Conservation (phyloP, 2,329 filamentous ascomycete species). For the Juglanconis juglandina region DNA sequence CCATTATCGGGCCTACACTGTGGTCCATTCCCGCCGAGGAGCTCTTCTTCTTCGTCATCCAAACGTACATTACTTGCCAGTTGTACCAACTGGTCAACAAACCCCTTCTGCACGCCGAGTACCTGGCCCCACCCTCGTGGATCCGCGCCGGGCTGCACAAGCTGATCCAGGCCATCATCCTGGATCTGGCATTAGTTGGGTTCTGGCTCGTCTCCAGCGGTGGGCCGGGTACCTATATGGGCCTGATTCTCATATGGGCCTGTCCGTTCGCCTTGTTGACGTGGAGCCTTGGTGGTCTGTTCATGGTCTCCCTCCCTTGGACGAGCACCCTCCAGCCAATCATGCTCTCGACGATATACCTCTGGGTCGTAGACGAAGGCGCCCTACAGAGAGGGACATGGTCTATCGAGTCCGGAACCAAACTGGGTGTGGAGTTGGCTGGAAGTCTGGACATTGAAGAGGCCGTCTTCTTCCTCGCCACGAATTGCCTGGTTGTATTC, state of each 20-base stretch:
- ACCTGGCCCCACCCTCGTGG: slow-evolving; percentile 25
- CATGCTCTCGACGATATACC: slow-evolving; percentile 60
- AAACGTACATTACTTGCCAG: slow-evolving; percentile 69
- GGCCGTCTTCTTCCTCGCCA: slow-evolving; percentile 68
- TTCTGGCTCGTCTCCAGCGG: slow-evolving; percentile 41
- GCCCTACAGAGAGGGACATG: slow-evolving; percentile 67
- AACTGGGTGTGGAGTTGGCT: slow-evolving; percentile 61
- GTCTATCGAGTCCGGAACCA: slow-evolving; percentile 66
- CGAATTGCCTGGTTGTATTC: slow-evolving; percentile 67
- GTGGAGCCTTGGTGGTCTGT: slow-evolving; percentile 61
- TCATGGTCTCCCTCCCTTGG: slow-evolving; percentile 58
- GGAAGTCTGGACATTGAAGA: slow-evolving; percentile 69
- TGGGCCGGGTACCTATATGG: slow-evolving; percentile 60
- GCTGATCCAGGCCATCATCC: slow-evolving; percentile 45
- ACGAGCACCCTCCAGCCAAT: slow-evolving; percentile 59
- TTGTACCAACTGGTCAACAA: slow-evolving; percentile 67
- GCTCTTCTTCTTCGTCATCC: slow-evolving; percentile 73
- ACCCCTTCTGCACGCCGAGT: slow-evolving; percentile 50
- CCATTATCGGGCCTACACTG: slow-evolving; percentile 59
- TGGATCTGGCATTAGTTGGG: slow-evolving; percentile 40
- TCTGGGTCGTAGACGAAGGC: slow-evolving; percentile 70
- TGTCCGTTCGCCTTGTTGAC: slow-evolving; percentile 62
- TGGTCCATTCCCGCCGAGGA: slow-evolving; percentile 68
- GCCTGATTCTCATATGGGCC: slow-evolving; percentile 68
- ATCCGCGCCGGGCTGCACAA: neutral